Percentiles rank a stretch among this genome's conserved stretches.
These are phyloP conservation scores for Colletotrichum endophyticum DNA, from an alignment of 2,329 filamentous ascomycete genomes.

Conservation along the genomic window DNA sequence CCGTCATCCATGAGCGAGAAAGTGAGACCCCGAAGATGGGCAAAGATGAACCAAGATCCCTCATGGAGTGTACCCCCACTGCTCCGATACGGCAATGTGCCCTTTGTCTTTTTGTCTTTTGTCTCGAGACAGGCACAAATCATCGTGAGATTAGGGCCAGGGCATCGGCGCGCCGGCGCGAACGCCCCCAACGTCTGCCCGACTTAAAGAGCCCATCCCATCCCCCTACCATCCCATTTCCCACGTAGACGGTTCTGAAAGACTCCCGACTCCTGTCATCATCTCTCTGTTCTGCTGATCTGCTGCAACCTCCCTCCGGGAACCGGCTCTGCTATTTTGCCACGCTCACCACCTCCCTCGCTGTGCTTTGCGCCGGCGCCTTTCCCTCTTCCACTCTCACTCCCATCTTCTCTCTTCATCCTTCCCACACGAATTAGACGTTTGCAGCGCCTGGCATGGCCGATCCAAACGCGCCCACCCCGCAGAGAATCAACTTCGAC, in stretches of 20 bases:
- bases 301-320: not conserved
- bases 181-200: not conserved
- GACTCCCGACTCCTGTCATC: not conserved
- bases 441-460: not conserved
- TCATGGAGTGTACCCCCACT: conserved; percentile 1
- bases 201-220: not conserved
- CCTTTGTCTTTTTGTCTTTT: not conserved
- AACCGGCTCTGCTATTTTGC: not conserved
- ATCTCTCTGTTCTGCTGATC: not conserved
- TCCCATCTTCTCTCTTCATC: not conserved
- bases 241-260: not conserved
- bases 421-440: not conserved
- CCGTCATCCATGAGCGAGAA: not conserved
- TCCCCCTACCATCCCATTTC: not conserved
- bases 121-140: not conserved
- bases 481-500: conserved; percentile 11
- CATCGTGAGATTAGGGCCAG: conserved; percentile 19
- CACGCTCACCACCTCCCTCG: not conserved
- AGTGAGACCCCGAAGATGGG: not conserved
- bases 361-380: conserved; percentile 5
- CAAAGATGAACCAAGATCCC: not conserved
- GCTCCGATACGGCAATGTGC: not conserved
- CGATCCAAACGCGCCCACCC: not conserved
- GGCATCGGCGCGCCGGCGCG: not conserved
- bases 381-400: not conserved